Base-by-base conservation (phyloP, 176 grass and related monocot species). In the Triticum dicoccoides region DNA sequence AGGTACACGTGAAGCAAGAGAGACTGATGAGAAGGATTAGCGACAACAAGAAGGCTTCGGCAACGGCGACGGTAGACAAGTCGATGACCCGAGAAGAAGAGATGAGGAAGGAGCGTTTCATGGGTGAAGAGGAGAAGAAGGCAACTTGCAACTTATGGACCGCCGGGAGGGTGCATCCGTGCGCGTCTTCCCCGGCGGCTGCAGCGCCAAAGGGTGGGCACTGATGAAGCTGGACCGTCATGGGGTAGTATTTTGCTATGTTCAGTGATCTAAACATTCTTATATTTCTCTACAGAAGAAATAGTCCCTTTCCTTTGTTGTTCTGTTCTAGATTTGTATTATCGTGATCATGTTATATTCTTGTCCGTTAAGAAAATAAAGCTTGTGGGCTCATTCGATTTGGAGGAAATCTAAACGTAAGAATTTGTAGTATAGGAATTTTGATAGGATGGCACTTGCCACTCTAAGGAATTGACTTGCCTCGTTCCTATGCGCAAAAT, bases 1-100 rank as follows among this genome's bases (percentile, higher is more conserved):
- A 84, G 39, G 61, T 88, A 35, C 87, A 88, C 78, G 65, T 88
- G 65, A 15, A n/a, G 29, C 81, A 84, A 21, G 87, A 84, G 54
- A 51, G 30, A 38, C 54, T 82, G 65, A 49, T 15, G 69, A 88
- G 27, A 63, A 83, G 12, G 59, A 51, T 33, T 39, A 49, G 8
- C 3, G 2, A 76, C 49, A 52, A 0, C 49, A 6, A 52, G 29
- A 20, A 76, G 27, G 73, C 42, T 17, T 24, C 42, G 39, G 71
- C 39, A 73, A 73, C 61, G 17, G 8, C 1, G 15, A 66, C 2
- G 38, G 29, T 23, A 70, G 77, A 61, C 21, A 87, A 21, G 41
- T 61, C 27, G 42, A 13, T 37, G 34, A 17, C 24, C 11, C 18
- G 20, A 52, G 34, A 70, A 15, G 38, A 39, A 39, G 38, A 39